Conservation (phyloP, 257 asterid genomes). For the Scutellaria barbata region DNA sequence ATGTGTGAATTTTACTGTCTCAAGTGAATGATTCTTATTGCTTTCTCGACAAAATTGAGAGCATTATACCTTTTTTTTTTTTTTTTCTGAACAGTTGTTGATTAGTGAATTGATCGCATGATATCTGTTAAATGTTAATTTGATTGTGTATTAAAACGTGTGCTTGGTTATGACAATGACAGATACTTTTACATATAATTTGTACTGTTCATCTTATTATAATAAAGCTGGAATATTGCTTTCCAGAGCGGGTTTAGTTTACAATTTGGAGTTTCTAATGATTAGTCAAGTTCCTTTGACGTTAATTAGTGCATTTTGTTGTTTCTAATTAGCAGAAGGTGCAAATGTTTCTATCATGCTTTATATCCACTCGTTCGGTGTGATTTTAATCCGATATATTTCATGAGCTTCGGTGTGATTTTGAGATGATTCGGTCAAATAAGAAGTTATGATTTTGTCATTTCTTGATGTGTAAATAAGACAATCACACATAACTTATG, state of each 20-base stretch:
- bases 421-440: background rate
- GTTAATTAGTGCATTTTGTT: background rate
- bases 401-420: background rate
- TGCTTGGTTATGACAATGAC: conserved; percentile 27
- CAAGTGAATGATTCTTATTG: background rate
- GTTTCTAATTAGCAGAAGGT: conserved; percentile 7
- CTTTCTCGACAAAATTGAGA: background rate
- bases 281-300: conserved; percentile 3
- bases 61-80: background rate
- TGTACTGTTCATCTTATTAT: background rate
- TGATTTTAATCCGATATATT: conserved; percentile 6
- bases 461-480: background rate
- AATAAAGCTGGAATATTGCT: conserved; percentile 28
- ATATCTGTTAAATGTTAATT: background rate
- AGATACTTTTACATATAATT: background rate
- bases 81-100: background rate
- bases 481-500: background rate
- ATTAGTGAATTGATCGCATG: conserved; percentile 18
- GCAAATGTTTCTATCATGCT: conserved; percentile 17
- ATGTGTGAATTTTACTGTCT: conserved; percentile 7
- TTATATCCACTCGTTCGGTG: background rate
- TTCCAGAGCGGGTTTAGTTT: conserved; percentile 12
- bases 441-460: background rate
- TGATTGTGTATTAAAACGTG: conserved; percentile 12
- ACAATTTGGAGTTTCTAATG: conserved; percentile 21